phyloP scores from a whole-genome alignment of 2,329 filamentous ascomycete species.

The Colletotrichum sp. region DNA sequence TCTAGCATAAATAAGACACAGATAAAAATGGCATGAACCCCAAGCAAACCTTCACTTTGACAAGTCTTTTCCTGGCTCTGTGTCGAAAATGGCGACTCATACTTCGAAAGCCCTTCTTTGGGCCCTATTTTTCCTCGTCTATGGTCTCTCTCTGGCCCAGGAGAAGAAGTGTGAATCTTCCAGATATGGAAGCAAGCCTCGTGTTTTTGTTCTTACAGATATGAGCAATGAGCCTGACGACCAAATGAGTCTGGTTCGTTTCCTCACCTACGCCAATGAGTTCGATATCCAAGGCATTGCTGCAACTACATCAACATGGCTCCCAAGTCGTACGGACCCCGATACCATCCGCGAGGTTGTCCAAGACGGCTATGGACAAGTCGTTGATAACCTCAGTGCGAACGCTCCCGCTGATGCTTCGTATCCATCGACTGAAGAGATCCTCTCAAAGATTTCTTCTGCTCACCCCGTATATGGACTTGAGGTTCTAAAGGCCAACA shows the following conservation, averaged over 20 bases:
- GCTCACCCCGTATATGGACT: slow-evolving; percentile 35
- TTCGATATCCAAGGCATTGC: slow-evolving; percentile 48
- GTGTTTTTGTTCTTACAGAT: slow-evolving; percentile 45
- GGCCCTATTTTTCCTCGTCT: neutral
- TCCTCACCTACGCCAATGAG: slow-evolving; percentile 49
- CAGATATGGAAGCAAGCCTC: slow-evolving; percentile 28
- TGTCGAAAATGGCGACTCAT: neutral
- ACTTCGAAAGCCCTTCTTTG: neutral
- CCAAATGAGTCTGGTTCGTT: slow-evolving; percentile 46
- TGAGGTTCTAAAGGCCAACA: slow-evolving; percentile 30
- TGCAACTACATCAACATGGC: slow-evolving; percentile 49
- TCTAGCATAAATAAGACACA: neutral
- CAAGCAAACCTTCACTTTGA: neutral
- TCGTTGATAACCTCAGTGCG: slow-evolving; percentile 49
- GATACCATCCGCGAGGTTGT: slow-evolving; percentile 45
- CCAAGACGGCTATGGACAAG: slow-evolving; percentile 45
- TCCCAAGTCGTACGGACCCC: slow-evolving; percentile 41
- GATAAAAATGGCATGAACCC: neutral
- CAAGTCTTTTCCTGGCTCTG: neutral
- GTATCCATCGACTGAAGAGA: slow-evolving; percentile 42
- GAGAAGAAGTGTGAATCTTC: neutral
- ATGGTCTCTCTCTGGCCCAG: neutral
- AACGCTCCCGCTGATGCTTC: slow-evolving; percentile 49
- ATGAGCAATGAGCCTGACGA: slow-evolving; percentile 52
- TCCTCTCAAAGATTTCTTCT: slow-evolving; percentile 38